Conservation (phyloP, 164 flowering plant genomes). For the Piper longum region DNA sequence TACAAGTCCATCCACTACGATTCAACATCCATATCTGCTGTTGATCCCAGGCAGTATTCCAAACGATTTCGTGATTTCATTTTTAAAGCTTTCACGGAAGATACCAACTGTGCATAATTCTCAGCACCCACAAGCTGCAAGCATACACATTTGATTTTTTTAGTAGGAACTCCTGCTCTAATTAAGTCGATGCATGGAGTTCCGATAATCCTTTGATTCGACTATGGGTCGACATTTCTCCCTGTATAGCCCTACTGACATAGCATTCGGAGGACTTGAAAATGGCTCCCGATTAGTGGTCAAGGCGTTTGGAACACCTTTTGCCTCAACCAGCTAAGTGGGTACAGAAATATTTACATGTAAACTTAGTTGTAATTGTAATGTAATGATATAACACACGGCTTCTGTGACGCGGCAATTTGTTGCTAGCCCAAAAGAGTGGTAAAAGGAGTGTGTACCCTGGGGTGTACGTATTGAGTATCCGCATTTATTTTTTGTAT, state of each 20-base stretch:
- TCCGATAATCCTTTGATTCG: background rate
- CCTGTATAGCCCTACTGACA: background rate
- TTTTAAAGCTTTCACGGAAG: slow-evolving; percentile 52
- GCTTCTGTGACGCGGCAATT: background rate
- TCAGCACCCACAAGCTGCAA: background rate
- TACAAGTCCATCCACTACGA: slow-evolving; percentile 74
- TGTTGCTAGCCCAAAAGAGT: background rate
- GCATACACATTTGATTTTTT: background rate
- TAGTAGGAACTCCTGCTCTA: background rate
- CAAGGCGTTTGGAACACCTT: background rate
- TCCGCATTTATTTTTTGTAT: too few relatives aligned
- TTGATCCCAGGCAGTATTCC: slow-evolving; percentile 68
- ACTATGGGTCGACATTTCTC: background rate
- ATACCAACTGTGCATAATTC: slow-evolving; percentile 6
- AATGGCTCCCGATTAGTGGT: background rate
- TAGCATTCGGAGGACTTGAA: background rate
- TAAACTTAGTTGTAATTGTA: too few relatives aligned
- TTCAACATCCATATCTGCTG: slow-evolving; percentile 72
- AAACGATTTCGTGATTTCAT: slow-evolving; percentile 72
- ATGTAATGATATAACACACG: background rate
- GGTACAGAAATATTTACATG: background rate
- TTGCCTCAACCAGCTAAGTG: background rate
- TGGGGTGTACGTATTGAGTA: too few relatives aligned
- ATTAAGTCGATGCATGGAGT: background rate
- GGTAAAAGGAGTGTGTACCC: background rate